Evolutionary conservation across 805 yeast genomes (phyloP).

Genomic region (Cyberlindnera samutprakarnensis): DNA sequence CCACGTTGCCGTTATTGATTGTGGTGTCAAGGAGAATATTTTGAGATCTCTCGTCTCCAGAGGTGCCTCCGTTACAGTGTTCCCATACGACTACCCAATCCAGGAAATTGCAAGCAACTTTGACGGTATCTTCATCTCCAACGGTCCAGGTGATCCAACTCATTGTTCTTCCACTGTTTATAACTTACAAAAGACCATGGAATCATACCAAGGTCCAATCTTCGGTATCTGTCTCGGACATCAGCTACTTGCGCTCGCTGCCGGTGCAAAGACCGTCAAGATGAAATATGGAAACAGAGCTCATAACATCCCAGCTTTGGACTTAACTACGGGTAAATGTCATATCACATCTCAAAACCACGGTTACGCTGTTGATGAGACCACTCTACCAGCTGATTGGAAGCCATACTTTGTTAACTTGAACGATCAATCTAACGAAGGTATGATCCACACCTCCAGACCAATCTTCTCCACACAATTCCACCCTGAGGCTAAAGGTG

Average conservation of each 20-base stretch:
- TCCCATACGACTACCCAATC: constrained; percentile 93
- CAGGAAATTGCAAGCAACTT: constrained; percentile 85
- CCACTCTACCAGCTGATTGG: constrained; percentile 68
- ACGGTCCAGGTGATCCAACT: constrained; percentile 98
- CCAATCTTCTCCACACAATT: constrained; percentile 97
- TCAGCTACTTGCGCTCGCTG: constrained; percentile 90
- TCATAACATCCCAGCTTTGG: constrained; percentile 95
- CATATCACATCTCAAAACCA: constrained; percentile 99
- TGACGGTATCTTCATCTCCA: constrained; percentile 91
- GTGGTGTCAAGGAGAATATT: constrained; percentile 98
- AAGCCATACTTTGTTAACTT: constrained; percentile 86
- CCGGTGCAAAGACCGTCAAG: constrained; percentile 89
- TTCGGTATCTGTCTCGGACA: constrained; percentile 98
- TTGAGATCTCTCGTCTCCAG: constrained; percentile 88
- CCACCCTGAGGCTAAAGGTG: constrained; percentile 99
- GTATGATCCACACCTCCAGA: constrained; percentile 80
- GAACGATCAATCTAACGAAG: constrained; percentile 95
- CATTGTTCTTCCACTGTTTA: constrained; percentile 76
- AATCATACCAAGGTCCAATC: constrained; percentile 66
- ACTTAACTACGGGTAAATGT: constrained; percentile 83
- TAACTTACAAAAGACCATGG: constrained; percentile 65
- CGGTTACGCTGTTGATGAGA: constrained; percentile 91
- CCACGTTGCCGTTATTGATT: constrained; percentile 91
- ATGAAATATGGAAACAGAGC: constrained; percentile 98
- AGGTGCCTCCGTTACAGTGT: constrained; percentile 93